Percentiles rank a stretch among this genome's conserved stretches.
Conservation (phyloP, 768 basidiomycete genomes). For the Rhodotorula paludigena region DNA sequence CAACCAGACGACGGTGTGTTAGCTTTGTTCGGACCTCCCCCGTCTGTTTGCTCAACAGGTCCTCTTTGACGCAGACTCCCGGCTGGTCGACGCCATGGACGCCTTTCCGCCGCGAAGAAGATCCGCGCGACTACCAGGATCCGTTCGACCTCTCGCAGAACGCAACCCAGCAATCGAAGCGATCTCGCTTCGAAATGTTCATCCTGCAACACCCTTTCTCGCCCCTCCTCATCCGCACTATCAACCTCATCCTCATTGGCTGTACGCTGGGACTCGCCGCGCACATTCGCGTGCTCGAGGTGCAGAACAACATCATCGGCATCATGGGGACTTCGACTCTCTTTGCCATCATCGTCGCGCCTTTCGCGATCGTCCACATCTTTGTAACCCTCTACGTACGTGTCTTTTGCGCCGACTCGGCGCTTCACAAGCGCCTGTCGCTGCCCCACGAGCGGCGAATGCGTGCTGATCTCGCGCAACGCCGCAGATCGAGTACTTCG, state of each 20-base stretch:
- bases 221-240: constrained; percentile 62
- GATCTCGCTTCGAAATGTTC: constrained; percentile 26
- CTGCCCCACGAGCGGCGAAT: background rate
- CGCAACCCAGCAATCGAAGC: constrained; percentile 7
- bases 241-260: constrained; percentile 76
- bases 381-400: constrained; percentile 78
- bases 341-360: constrained; percentile 78
- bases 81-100: constrained; percentile 41
- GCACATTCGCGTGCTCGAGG: constrained; percentile 60
- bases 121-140: constrained; percentile 13
- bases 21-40: too few relatives aligned
- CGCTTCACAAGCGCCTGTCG: constrained; percentile 29
- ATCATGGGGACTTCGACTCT: constrained; percentile 77
- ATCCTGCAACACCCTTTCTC: constrained; percentile 38
- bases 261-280: constrained; percentile 74
- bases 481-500: constrained; percentile 80
- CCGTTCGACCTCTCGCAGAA: constrained; percentile 28
- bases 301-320: constrained; percentile 56
- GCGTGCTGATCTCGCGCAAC: background rate
- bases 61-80: constrained; percentile 20
- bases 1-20: constrained; percentile 31
- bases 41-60: background rate
- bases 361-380: constrained; percentile 75
- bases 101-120: constrained; percentile 31
- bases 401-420: too few relatives aligned